Conservation (phyloP, 495 filamentous ascomycete species). For the Elasticomyces elasticus region DNA sequence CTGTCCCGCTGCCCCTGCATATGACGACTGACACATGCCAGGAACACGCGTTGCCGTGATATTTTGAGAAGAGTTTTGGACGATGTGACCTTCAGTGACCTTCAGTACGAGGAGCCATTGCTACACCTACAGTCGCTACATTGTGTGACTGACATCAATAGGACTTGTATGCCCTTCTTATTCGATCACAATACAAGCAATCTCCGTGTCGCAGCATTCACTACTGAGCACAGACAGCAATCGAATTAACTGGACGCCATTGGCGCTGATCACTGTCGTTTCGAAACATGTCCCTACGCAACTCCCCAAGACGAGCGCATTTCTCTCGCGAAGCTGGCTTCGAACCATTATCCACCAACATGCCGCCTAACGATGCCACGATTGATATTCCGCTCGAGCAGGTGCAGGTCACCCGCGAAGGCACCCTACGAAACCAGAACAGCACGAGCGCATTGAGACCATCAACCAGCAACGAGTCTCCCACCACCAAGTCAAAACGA, state of each 20-base stretch:
- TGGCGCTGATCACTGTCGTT: neutral
- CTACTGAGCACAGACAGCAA: neutral
- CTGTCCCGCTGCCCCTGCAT: too few relatives aligned
- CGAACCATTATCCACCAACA: constrained; percentile 24
- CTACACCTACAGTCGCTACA: too few relatives aligned
- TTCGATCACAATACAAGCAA: too few relatives aligned
- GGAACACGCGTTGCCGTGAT: too few relatives aligned
- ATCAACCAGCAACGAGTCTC: constrained; percentile 4
- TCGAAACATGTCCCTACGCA: neutral
- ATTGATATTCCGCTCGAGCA: constrained; percentile 49
- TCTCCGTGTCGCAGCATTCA: too few relatives aligned
- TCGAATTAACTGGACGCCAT: neutral
- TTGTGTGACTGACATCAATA: too few relatives aligned
- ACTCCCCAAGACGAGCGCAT: constrained; percentile 1
- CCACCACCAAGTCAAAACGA: constrained; percentile 37
- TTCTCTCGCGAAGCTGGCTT: constrained; percentile 29
- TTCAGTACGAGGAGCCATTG: too few relatives aligned
- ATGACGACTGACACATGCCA: too few relatives aligned
- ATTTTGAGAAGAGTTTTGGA: too few relatives aligned
- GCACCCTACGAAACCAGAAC: constrained; percentile 36
- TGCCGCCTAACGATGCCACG: constrained; percentile 44
- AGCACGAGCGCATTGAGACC: constrained; percentile 15
- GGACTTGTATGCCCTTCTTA: too few relatives aligned
- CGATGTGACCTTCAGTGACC: too few relatives aligned
- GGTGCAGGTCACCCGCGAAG: constrained; percentile 31